Base-by-base conservation (phyloP, 2,329 filamentous ascomycete species). In the Parastagonospora avenae region DNA sequence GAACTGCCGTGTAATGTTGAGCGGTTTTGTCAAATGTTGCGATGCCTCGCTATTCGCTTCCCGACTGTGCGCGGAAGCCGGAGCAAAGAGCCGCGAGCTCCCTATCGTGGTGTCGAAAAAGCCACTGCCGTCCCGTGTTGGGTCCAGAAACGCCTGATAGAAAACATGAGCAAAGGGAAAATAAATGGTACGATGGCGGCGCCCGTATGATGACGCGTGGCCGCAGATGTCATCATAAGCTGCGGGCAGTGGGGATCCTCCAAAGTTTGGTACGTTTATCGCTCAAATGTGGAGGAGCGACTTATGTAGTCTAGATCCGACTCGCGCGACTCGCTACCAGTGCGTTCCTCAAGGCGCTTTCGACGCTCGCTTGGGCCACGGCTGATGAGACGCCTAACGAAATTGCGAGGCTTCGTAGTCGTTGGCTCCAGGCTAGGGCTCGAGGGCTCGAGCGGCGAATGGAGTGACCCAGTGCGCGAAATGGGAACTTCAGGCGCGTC, bases 321-420 rank as follows among this genome's bases (percentile, higher is more conserved):
- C 44, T 70, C 69, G 50, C 62, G 68, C 48, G 67, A 66, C 35
- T 73, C 70, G 61, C 60, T 65, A 30, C 60, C 59, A 29, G 56
- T 62, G 41, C 64, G 62, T 28, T 72, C 67, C 8, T 72, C 67
- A 46, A 61, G 67, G 42, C 66, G 66, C 55, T 69, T 72, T 52
- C 67, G 75, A 48, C 76, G 68, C 55, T 77, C 71, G 46, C 76
- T 79, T 1, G 75, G 72, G 8, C 73, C 76, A 9, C 78, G 74
- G 51, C 52, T 62, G 54, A 80, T 78, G 39, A 80, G 64, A 31
- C 74, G 71, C 42, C 71, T 70, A 24, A 80, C 52, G 61, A 77
- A 60, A 67, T 67, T 68, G 52, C 67, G 60, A 16, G 70, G 45
- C 33, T 69, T 68, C 40, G 68, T 65, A 39, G 51, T 66, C 60